phyloP scores from a whole-genome alignment of 805 yeast species.

The Starmerella floricola region DNA sequence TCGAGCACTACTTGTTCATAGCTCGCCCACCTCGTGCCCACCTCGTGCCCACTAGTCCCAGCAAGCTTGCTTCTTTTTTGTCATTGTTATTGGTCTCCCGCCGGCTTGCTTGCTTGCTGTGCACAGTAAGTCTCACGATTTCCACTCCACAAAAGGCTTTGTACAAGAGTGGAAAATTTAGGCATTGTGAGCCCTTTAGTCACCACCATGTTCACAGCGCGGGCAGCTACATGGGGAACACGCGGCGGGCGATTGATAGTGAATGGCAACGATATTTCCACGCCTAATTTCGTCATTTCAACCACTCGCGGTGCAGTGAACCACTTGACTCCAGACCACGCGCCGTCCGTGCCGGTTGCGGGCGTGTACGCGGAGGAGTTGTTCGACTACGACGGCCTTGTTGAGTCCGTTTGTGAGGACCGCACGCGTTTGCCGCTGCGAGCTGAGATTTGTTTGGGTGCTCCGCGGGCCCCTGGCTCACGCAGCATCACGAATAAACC shows the following conservation, averaged over 20 bases:
- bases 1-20: too few relatives aligned
- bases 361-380: constrained; percentile 31
- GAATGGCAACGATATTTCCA: constrained; percentile 20
- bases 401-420: constrained; percentile 12
- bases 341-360: constrained; percentile 22
- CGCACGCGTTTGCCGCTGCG: constrained; percentile 23
- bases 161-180: too few relatives aligned
- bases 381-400: constrained; percentile 25
- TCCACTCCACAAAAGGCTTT: too few relatives aligned
- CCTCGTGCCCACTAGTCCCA: too few relatives aligned
- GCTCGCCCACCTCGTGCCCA: too few relatives aligned
- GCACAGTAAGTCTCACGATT: too few relatives aligned
- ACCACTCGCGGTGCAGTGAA: constrained; percentile 34
- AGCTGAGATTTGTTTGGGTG: constrained; percentile 24
- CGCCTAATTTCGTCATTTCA: constrained; percentile 29
- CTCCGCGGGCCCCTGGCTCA: constrained; percentile 27
- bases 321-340: constrained; percentile 35
- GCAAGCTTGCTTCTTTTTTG: too few relatives aligned
- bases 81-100: too few relatives aligned
- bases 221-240: constrained; percentile 19
- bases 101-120: too few relatives aligned
- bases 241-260: constrained; percentile 22
- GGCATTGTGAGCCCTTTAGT: too few relatives aligned
- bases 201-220: constrained; percentile 17
- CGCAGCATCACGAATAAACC: constrained; percentile 25